Conservation (phyloP, 1,139 yeast genomes). For the Candida smagusa region DNA sequence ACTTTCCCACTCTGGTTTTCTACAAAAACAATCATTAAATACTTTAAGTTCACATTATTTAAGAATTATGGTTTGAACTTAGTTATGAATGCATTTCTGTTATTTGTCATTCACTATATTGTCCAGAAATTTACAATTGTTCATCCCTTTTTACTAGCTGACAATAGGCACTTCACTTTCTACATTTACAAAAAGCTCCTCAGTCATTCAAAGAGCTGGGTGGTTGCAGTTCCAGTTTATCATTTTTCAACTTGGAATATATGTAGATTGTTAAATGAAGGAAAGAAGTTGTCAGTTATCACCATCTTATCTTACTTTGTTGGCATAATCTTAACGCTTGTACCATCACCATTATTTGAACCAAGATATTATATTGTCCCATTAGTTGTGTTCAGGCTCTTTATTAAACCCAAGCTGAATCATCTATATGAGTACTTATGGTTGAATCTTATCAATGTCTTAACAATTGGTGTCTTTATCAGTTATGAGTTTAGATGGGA, state of each 20-base stretch:
- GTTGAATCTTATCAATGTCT: conserved; percentile 53
- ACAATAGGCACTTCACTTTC: conserved; percentile 90
- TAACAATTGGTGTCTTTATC: conserved; percentile 55
- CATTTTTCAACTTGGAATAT: conserved; percentile 63
- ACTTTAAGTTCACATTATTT: conserved; percentile 25
- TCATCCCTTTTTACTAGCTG: conserved; percentile 91
- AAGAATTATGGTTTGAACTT: conserved; percentile 17
- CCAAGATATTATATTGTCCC: conserved; percentile 91
- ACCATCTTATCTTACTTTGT: conserved; percentile 44
- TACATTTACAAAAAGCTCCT: conserved; percentile 72
- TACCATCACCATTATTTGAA: conserved; percentile 90
- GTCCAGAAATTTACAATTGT: conserved; percentile 64
- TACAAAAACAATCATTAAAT: conserved; percentile 29
- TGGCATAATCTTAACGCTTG: conserved; percentile 59
- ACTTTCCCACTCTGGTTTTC: conserved; percentile 72
- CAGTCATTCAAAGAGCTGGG: conserved; percentile 36
- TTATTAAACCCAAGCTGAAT: conserved; percentile 38
- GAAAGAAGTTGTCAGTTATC: conserved; percentile 18
- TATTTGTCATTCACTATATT: conserved; percentile 40
- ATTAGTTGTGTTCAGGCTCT: conserved; percentile 66
- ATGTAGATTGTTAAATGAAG: conserved; percentile 21
- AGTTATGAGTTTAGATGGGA: conserved; percentile 67
- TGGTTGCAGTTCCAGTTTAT: conserved; percentile 61
- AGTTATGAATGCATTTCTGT: conserved; percentile 15
- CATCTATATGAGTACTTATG: conserved; percentile 57